Percentiles rank a stretch among this genome's conserved stretches.
These are phyloP conservation scores for Batkoa obscura DNA, from an alignment of 371 early-diverging fungal genomes.

Conservation along the genomic window DNA sequence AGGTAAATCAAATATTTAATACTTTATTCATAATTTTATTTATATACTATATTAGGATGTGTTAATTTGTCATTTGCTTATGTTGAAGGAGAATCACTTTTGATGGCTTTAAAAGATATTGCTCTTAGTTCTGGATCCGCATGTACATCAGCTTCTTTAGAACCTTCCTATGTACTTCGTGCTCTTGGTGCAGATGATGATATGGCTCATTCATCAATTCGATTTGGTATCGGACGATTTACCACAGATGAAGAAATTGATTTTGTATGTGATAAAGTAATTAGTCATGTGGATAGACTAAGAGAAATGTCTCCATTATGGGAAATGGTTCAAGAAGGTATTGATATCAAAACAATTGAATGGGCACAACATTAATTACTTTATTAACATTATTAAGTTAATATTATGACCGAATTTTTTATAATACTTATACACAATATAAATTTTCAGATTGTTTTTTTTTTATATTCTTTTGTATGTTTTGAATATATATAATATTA, in stretches of 20 bases:
- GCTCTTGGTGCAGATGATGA: slow-evolving; percentile 98
- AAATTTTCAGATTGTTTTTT: too few relatives aligned
- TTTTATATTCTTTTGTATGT: too few relatives aligned
- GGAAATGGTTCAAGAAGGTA: slow-evolving; percentile 96
- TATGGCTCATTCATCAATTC: slow-evolving; percentile 94
- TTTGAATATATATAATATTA: too few relatives aligned
- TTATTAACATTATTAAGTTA: too few relatives aligned
- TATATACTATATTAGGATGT: slow-evolving; percentile 35
- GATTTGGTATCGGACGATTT: slow-evolving; percentile 98
- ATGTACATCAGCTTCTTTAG: slow-evolving; percentile 97
- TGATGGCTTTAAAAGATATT: slow-evolving; percentile 98
- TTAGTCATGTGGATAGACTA: slow-evolving; percentile 76
- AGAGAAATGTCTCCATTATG: slow-evolving; percentile 97
- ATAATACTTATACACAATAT: too few relatives aligned
- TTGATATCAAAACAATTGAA: slow-evolving; percentile 79
- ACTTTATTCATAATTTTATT: neutral
- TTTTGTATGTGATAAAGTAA: slow-evolving; percentile 68
- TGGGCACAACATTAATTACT: slow-evolving; percentile 67
- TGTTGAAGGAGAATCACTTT: slow-evolving; percentile 98
- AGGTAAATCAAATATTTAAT: slow-evolving; percentile 15
- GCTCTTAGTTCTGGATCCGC: slow-evolving; percentile 97
- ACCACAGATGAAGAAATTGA: slow-evolving; percentile 96
- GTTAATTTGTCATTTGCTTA: slow-evolving; percentile 98
- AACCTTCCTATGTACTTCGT: slow-evolving; percentile 96
- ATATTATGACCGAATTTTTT: too few relatives aligned